Conservation (phyloP, 1,284 basidiomycete genomes). For the Ustilago lituana region DNA sequence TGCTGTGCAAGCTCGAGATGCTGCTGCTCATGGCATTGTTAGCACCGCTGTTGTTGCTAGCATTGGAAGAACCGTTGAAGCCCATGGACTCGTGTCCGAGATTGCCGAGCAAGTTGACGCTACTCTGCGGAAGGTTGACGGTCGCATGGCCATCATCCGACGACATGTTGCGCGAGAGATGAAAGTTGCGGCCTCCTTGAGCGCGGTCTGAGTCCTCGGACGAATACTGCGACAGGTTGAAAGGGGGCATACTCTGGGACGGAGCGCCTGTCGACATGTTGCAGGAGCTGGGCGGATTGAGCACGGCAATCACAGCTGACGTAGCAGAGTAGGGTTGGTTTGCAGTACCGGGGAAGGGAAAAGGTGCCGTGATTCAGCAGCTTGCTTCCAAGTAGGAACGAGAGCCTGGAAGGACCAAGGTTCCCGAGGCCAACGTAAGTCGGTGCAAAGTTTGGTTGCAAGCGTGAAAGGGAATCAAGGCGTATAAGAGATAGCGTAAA, state of each 20-base stretch:
- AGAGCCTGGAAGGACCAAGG: not conserved
- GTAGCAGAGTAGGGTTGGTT: constrained; percentile 4
- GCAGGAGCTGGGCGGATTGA: not conserved
- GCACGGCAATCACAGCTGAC: constrained; percentile 20
- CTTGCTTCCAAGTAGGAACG: not conserved
- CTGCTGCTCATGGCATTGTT: constrained; percentile 32
- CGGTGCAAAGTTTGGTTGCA: not conserved
- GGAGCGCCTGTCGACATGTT: constrained; percentile 26
- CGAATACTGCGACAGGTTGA: constrained; percentile 22
- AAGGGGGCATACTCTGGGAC: constrained; percentile 24
- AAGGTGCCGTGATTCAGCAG: constrained; percentile 18
- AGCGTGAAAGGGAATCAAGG: not conserved
- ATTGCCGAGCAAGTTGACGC: not conserved
- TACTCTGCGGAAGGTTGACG: constrained; percentile 31
- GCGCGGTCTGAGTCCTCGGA: constrained; percentile 26
- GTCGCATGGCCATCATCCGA: constrained; percentile 37
- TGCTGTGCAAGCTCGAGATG: constrained; percentile 27
- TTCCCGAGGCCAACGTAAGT: too few relatives aligned
- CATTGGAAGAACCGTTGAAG: constrained; percentile 3
- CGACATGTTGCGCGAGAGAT: constrained; percentile 13
- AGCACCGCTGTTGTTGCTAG: not conserved
- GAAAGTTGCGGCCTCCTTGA: constrained; percentile 9
- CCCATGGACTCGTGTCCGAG: constrained; percentile 17
- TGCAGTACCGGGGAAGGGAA: not conserved
- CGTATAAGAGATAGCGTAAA: too few relatives aligned